Evolutionary conservation across 2,329 filamentous ascomycete genomes (phyloP), one percentile per base, ranked within the genome.

Genomic region (Tympanopsis confertula): DNA sequence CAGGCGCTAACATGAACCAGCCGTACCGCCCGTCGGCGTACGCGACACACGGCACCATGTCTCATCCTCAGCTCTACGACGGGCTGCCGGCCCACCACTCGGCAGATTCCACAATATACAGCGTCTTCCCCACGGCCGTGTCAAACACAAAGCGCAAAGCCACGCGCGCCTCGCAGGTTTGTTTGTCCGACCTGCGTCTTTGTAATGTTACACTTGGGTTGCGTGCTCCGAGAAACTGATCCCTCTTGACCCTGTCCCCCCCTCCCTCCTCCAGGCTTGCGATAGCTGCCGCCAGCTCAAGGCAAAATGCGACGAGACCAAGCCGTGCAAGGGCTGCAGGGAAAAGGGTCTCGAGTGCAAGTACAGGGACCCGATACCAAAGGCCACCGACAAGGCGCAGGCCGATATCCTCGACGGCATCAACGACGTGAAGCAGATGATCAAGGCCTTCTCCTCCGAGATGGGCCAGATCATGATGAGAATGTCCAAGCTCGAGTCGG

Each of bases 321-420:
- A 82, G 46, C 87, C 83, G 2, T 82, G 83, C 49, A 89, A 86
- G 53, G 86, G 81, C 50, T 98, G 91, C 56, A 82, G 82, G 49
- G 88, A 96, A 47, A 93, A 93, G 54, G 79, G 74, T 46, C 70
- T 86, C 20, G 71, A 78, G 38, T 98, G 86, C 63, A 80, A 85
- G 57, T 96, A 95, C 57, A 79, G 88, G 46, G 88, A 95, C 52
- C 82, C 91, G 4, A 83, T 86, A 17, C 86, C 86, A 13, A 91
- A 93, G 53, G 89, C 93, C 26, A 18, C 71, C 44, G 75, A 80
- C 50, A 80, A 78, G 53, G 66, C 71, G 3, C 65, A 72, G 13
- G 61, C 68, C 5, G 76, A 79, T 41, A 74, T 80, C 20, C 49
- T 80, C 39, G 73, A 79, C 1, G 62, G 64, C n/a, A 63, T 77